Evolutionary conservation across 1,284 basidiomycete species (phyloP).

Genomic region (Somion occarium): DNA sequence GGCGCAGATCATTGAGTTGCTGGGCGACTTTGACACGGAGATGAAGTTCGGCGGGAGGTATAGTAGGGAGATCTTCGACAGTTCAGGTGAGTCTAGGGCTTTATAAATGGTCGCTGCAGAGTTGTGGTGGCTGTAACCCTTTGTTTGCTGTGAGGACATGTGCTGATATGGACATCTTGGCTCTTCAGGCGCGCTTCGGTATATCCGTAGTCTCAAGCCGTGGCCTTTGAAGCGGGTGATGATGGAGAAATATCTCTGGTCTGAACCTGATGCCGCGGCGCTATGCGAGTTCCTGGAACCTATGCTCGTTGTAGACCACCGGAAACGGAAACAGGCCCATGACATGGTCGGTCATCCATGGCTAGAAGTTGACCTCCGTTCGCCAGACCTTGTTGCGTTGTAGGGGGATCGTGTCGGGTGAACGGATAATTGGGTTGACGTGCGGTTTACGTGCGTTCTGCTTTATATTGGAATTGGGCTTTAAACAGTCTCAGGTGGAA

Average conservation of each 20-base stretch:
- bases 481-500: not conserved
- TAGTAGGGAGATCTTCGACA: slow-evolving; percentile 81
- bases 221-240: slow-evolving; percentile 84
- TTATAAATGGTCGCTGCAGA: slow-evolving; percentile 7
- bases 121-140: slow-evolving; percentile 11
- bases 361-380: slow-evolving; percentile 45
- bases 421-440: not conserved
- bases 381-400: slow-evolving; percentile 2
- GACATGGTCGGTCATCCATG: slow-evolving; percentile 74
- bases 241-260: slow-evolving; percentile 79
- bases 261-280: slow-evolving; percentile 48
- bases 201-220: slow-evolving; percentile 76
- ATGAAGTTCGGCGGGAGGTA: slow-evolving; percentile 83
- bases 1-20: slow-evolving; percentile 87
- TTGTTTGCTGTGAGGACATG: not conserved
- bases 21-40: slow-evolving; percentile 67
- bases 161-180: not conserved
- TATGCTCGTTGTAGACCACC: slow-evolving; percentile 74
- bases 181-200: slow-evolving; percentile 51
- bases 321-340: slow-evolving; percentile 63
- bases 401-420: not conserved
- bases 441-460: not conserved
- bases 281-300: slow-evolving; percentile 75
- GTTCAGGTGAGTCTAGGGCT: slow-evolving; percentile 48
- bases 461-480: not conserved